phyloP scores from a whole-genome alignment of 805 yeast genomes.

The Wickerhamiella allomyrinae region DNA sequence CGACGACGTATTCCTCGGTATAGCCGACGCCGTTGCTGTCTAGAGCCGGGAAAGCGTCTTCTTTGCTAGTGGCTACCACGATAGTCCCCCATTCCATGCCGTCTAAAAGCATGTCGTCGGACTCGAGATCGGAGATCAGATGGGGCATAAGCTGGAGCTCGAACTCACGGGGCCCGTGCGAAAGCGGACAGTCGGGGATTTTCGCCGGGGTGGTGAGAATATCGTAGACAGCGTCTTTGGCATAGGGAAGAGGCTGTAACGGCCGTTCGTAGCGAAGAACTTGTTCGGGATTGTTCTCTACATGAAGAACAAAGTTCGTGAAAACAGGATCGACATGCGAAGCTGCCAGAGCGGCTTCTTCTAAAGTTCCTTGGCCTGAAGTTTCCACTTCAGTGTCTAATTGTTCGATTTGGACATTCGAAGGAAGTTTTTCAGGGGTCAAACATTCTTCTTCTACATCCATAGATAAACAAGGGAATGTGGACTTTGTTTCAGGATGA shows the following conservation, averaged over 20 bases:
- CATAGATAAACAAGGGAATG: slow-evolving; percentile 51
- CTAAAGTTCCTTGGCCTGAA: slow-evolving; percentile 1
- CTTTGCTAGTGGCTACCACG: slow-evolving; percentile 59
- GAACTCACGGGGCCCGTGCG: slow-evolving; percentile 36
- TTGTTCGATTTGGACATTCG: slow-evolving; percentile 33
- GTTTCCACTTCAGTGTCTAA: slow-evolving; percentile 18
- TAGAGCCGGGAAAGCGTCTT: slow-evolving; percentile 41
- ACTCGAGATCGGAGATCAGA: slow-evolving; percentile 68
- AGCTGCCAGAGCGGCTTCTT: slow-evolving; percentile 26
- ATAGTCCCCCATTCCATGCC: slow-evolving; percentile 99
- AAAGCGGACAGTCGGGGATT: slow-evolving; percentile 54
- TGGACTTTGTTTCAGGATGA: slow-evolving; percentile 26
- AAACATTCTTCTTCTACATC: slow-evolving; percentile 61
- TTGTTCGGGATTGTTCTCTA: slow-evolving; percentile 74
- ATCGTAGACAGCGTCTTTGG: slow-evolving; percentile 43
- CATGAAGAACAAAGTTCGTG: slow-evolving; percentile 59
- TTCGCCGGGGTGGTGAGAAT: slow-evolving; percentile 27
- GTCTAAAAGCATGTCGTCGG: slow-evolving; percentile 32
- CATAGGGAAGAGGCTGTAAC: slow-evolving; percentile 64
- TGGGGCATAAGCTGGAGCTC: slow-evolving; percentile 94
- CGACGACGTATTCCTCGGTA: slow-evolving; percentile 66
- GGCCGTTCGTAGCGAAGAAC: slow-evolving; percentile 73
- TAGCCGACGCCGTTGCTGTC: slow-evolving; percentile 64
- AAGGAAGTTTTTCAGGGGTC: slow-evolving; percentile 35
- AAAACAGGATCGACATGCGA: slow-evolving; percentile 45